phyloP scores from a whole-genome alignment of 1,284 basidiomycete genomes.

The Wallemia hederae region DNA sequence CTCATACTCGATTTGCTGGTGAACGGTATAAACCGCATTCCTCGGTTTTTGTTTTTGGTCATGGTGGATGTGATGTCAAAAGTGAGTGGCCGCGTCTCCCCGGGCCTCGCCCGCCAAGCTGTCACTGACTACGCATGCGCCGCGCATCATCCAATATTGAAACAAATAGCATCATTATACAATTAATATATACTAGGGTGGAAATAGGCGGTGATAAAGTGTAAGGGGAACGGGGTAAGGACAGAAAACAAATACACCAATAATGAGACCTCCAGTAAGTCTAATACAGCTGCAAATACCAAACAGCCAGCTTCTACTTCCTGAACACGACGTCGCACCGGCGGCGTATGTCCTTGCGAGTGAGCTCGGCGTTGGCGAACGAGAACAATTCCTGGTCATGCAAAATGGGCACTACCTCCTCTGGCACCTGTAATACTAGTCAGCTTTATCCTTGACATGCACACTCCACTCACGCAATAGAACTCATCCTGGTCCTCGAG shows the following conservation, averaged over 20 bases:
- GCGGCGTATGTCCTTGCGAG: neutral
- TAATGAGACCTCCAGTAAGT: too few species aligned
- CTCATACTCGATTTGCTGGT: neutral
- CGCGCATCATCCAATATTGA: too few species aligned
- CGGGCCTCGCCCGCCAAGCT: too few species aligned
- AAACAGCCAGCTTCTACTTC: too few species aligned
- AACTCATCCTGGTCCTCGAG: conserved; percentile 86
- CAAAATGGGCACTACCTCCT: conserved; percentile 51
- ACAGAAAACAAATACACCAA: too few species aligned
- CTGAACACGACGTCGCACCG: neutral
- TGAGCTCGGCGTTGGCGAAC: neutral
- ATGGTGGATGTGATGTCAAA: neutral
- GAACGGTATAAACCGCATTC: neutral
- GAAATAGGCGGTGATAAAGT: too few species aligned
- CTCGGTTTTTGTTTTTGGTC: neutral
- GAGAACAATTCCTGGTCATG: conserved; percentile 57
- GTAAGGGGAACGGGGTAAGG: too few species aligned
- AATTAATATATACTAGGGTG: too few species aligned
- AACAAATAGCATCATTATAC: too few species aligned
- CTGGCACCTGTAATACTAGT: conserved; percentile 20
- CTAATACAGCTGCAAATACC: too few species aligned
- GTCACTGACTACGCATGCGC: too few species aligned
- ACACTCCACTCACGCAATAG: conserved; percentile 29
- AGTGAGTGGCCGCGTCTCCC: too few species aligned
- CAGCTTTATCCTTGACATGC: neutral